Evolutionary conservation across 768 basidiomycete genomes (phyloP).

Genomic region (Suillus luteus): DNA sequence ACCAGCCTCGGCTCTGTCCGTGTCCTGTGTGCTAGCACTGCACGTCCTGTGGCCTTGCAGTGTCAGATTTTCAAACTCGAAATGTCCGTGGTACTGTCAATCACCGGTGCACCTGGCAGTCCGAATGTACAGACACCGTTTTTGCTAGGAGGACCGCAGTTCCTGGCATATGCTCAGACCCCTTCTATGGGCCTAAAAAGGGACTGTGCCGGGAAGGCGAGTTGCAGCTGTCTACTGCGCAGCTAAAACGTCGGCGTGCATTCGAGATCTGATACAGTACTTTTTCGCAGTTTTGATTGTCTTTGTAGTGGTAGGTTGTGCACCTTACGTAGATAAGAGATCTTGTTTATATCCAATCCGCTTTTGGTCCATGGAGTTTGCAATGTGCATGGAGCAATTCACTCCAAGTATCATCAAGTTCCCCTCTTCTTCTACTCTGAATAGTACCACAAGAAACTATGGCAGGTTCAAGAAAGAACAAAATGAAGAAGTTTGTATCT

Average conservation of each 20-base stretch:
- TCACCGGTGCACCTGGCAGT: not conserved
- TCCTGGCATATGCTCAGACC: not conserved
- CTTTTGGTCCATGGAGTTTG: not conserved
- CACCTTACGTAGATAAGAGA: not conserved
- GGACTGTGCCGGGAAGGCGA: not conserved
- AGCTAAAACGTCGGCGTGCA: not conserved
- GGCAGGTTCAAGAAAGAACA: constrained; percentile 58
- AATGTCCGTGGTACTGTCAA: not conserved
- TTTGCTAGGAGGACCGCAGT: not conserved
- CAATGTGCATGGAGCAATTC: not conserved
- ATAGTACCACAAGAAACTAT: constrained; percentile 28
- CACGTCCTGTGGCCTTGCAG: not conserved
- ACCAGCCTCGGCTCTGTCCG: not conserved
- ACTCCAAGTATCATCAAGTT: not conserved
- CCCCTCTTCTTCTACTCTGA: not conserved
- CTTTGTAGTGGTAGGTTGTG: no score
- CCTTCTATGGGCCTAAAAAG: not conserved
- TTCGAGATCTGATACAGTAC: not conserved
- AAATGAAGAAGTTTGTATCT: constrained; percentile 49
- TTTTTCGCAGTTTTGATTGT: no score
- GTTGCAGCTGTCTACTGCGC: not conserved
- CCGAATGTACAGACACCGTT: not conserved
- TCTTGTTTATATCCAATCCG: not conserved
- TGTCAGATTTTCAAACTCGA: not conserved
- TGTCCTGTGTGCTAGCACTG: not conserved